Evolutionary conservation across 805 yeast genomes (phyloP).

Genomic region (Komagataella ulmi): DNA sequence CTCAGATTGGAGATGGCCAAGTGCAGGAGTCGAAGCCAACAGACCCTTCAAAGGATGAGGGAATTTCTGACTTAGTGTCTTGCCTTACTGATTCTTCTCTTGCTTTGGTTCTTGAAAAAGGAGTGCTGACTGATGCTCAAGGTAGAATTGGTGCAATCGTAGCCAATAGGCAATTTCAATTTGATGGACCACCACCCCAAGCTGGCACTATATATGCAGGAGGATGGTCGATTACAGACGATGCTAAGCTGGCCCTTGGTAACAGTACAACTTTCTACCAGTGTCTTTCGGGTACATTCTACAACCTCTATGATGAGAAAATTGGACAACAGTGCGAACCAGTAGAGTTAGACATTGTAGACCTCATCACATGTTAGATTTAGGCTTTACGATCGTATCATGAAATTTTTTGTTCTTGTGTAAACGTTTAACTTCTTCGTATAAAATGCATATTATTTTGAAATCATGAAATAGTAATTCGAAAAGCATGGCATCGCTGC

Average conservation of each 20-base stretch:
- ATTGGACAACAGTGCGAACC: slow-evolving; percentile 31
- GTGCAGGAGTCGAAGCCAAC: slow-evolving; percentile 23
- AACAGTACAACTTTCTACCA: slow-evolving; percentile 34
- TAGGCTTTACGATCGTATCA: neutral
- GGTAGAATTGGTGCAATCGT: slow-evolving; percentile 49
- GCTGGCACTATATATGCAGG: slow-evolving; percentile 41
- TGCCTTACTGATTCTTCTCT: slow-evolving; percentile 25
- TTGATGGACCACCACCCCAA: slow-evolving; percentile 56
- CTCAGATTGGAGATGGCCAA: slow-evolving; percentile 37
- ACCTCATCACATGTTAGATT: slow-evolving; percentile 28
- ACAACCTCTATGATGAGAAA: slow-evolving; percentile 39
- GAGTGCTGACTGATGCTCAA: slow-evolving; percentile 29
- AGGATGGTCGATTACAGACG: slow-evolving; percentile 33
- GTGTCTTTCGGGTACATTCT: slow-evolving; percentile 43
- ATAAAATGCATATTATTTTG: too few relatives aligned
- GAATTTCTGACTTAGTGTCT: slow-evolving; percentile 12
- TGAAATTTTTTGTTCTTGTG: slow-evolving; percentile 2
- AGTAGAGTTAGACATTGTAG: slow-evolving; percentile 29
- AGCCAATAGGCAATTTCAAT: slow-evolving; percentile 53
- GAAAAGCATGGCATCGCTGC: too few relatives aligned
- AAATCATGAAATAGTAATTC: too few relatives aligned
- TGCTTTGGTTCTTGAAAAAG: slow-evolving; percentile 25
- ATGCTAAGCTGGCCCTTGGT: slow-evolving; percentile 37
- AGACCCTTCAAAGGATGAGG: slow-evolving; percentile 14
- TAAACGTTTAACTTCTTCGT: neutral